Evolutionary conservation across 108 stramenopile genomes (phyloP), one percentile per base, ranked within the genome.

Genomic region (Licmophora abbreviata): DNA sequence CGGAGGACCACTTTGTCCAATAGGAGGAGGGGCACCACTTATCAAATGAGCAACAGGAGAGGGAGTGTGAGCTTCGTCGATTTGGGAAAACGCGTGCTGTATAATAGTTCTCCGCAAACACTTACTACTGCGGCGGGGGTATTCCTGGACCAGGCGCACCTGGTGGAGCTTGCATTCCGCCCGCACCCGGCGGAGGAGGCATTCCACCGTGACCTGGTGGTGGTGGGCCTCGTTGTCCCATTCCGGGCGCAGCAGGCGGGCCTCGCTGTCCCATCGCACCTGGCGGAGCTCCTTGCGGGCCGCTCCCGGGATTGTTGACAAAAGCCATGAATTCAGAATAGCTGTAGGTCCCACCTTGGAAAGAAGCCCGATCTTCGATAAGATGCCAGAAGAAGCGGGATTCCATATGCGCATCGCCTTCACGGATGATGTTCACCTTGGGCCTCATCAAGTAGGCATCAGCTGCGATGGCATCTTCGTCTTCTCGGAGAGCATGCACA

Each of bases 281-380:
- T 0, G 62, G 68, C 17, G 58, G 69, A 27, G 64, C 36, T 33
- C 34, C 51, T 30, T 54, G 41, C 0, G 59, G 60, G 14, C 66
- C 59, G 21, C 57, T 51, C 0, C 51, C 57, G 9, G 55, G 54
- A 35, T 61, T 65, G 30, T 77, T 61, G 10, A 86, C 79, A 56
- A 79, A 76, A 33, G 61, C 44, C 76, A 97, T 80, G 61, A 86
- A 96, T 57, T 96, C 95, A 26, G 70, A 61, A 58, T 96, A 96
- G 43, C 73, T 83, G 64, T 74, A 88, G 1, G 94, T 88, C 4
- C 97, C 97, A 14, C 95, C 95, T 26, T 79, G 74, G 71, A 95
- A 96, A 5, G 84, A 76, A 34, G 95, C 94, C 37, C 92, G 66
- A 66, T 98, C 97, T 76, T 98, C 97, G 2, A 98, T 82, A 48